These are phyloP conservation scores for Urtica urens DNA, from an alignment of 306 rosid genomes.

Conservation along the genomic window DNA sequence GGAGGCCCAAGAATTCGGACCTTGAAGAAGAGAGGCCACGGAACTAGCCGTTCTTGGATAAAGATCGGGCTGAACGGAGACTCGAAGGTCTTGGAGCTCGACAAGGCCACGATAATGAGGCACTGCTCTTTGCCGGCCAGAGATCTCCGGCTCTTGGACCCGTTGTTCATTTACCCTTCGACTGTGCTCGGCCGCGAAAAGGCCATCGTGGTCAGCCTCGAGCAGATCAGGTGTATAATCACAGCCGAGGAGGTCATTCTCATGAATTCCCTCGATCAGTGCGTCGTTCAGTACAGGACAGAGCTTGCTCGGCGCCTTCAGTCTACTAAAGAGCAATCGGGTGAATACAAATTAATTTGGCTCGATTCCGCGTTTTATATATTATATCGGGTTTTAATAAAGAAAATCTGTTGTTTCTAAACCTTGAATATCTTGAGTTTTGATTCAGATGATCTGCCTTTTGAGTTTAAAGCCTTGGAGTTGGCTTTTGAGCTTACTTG, in stretches of 20 bases:
- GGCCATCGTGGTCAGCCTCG: slow-evolving; percentile 90
- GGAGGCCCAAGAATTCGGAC: slow-evolving; percentile 35
- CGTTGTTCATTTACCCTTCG: slow-evolving; percentile 84
- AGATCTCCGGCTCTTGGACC: slow-evolving; percentile 91
- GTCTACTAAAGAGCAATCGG: slow-evolving; percentile 45
- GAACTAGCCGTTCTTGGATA: slow-evolving; percentile 96
- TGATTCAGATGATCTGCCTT: slow-evolving; percentile 84
- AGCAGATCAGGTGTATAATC: slow-evolving; percentile 87
- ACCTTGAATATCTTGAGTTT: too few relatives aligned
- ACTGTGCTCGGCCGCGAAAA: slow-evolving; percentile 76
- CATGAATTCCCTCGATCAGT: slow-evolving; percentile 81
- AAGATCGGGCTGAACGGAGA: slow-evolving; percentile 56
- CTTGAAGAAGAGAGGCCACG: slow-evolving; percentile 83
- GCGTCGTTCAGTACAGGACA: slow-evolving; percentile 59
- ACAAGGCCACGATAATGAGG: slow-evolving; percentile 88
- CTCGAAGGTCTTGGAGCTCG: slow-evolving; percentile 55
- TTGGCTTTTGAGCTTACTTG: slow-evolving; percentile 87
- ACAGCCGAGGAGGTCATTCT: slow-evolving; percentile 84
- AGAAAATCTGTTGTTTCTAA: too few relatives aligned
- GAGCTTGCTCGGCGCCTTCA: slow-evolving; percentile 72
- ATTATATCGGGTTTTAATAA: too few relatives aligned
- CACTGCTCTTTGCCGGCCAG: slow-evolving; percentile 79
- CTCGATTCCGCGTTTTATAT: too few relatives aligned
- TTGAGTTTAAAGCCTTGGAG: slow-evolving; percentile 86
- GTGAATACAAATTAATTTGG: slow-evolving; percentile 22